These are phyloP conservation scores for Asparagopsis taxiformis DNA, from an alignment of 31 red algal species.

Conservation along the genomic window DNA sequence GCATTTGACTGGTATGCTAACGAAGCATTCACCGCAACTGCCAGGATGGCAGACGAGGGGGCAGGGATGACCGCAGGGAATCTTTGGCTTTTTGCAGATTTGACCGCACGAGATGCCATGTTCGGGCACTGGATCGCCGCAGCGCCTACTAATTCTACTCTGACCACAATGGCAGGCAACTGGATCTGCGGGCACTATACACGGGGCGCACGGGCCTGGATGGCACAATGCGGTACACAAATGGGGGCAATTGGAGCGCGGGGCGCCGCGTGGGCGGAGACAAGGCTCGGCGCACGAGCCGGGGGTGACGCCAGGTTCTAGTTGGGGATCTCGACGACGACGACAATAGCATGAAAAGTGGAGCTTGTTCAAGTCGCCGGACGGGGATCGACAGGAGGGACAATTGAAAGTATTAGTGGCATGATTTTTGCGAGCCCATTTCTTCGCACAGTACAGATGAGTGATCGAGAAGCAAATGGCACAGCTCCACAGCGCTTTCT, in stretches of 20 bases:
- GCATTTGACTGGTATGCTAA: slow-evolving; percentile 28
- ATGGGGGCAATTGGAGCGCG: slow-evolving; percentile 43
- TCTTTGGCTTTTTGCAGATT: slow-evolving; percentile 20
- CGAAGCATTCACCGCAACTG: slow-evolving; percentile 47
- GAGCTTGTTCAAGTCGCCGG: slow-evolving; percentile 2
- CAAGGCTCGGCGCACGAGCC: slow-evolving; percentile 63
- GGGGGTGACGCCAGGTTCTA: slow-evolving; percentile 61
- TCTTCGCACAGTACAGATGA: slow-evolving; percentile 65
- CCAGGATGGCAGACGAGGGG: slow-evolving; percentile 47
- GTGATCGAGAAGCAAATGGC: slow-evolving; percentile 51
- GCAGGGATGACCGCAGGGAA: slow-evolving; percentile 64
- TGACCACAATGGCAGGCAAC: slow-evolving; percentile 63
- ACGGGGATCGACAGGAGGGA: slow-evolving; percentile 49
- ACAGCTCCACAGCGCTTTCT: slow-evolving; percentile 51
- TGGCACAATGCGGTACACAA: slow-evolving; percentile 61
- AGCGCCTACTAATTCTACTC: slow-evolving; percentile 17
- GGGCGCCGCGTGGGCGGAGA: slow-evolving; percentile 21
- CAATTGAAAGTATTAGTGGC: slow-evolving; percentile 9
- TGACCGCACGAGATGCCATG: slow-evolving; percentile 48
- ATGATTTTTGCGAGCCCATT: slow-evolving; percentile 29
- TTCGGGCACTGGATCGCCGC: slow-evolving; percentile 52
- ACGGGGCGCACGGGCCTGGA: slow-evolving; percentile 78
- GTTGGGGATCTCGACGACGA: slow-evolving; percentile 14
- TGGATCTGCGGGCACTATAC: slow-evolving; percentile 17
- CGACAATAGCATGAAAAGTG: slow-evolving; percentile 65